Percentiles rank a stretch among this genome's conserved stretches.
phyloP scores from a whole-genome alignment of 306 rosid genomes.

The Vigna angularis region DNA sequence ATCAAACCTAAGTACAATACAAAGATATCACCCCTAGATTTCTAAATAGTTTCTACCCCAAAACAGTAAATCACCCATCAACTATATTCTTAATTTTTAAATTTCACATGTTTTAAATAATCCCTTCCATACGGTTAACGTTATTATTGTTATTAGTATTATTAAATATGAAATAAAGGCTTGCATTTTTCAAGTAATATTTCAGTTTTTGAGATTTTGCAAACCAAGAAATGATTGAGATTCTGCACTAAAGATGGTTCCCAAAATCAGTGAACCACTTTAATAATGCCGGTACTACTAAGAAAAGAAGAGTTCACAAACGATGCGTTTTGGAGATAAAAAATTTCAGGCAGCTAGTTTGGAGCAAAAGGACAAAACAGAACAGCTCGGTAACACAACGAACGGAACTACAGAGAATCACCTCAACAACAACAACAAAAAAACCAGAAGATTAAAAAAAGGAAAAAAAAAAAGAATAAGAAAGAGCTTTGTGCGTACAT shows the following conservation, averaged over 20 bases:
- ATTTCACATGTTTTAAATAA: neutral
- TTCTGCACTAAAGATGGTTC: too few species aligned
- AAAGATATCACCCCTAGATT: neutral
- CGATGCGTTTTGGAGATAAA: neutral
- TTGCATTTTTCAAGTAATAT: too few species aligned
- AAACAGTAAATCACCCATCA: neutral
- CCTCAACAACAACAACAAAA: slow-evolving; percentile 12
- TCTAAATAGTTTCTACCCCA: neutral
- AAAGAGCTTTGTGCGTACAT: too few species aligned
- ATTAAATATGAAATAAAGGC: too few species aligned
- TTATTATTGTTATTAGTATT: too few species aligned
- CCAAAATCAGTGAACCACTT: too few species aligned
- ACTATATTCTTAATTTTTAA: too few species aligned
- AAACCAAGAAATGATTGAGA: neutral
- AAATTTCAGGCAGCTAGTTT: slow-evolving; percentile 19
- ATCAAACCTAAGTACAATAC: neutral
- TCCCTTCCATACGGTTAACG: neutral
- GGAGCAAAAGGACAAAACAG: slow-evolving; percentile 45
- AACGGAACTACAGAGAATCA: neutral
- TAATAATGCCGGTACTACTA: neutral
- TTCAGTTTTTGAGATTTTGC: too few species aligned
- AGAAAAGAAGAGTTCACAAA: neutral
- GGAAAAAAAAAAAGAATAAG: neutral
- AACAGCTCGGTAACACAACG: slow-evolving; percentile 39
- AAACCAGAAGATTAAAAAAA: neutral